These are phyloP conservation scores for Solanum chmielewskii DNA, from an alignment of 257 asterid species.

Conservation along the genomic window DNA sequence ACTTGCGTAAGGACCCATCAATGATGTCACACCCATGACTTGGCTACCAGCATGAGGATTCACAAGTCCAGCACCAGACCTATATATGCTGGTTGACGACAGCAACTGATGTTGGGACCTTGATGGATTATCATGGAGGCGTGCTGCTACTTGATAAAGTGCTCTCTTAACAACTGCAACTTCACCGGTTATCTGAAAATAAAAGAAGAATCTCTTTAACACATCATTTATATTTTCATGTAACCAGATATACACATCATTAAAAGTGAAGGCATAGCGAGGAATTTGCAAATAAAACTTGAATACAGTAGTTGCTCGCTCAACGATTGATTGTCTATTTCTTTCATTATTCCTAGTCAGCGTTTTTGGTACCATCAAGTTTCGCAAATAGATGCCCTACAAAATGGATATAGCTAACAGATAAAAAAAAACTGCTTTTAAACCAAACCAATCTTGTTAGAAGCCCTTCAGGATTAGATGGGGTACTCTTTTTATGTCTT, in stretches of 20 bases:
- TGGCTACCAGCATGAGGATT: constrained; percentile 42
- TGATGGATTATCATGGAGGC: constrained; percentile 77
- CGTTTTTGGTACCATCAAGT: background rate
- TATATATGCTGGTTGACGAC: constrained; percentile 56
- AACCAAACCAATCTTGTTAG: background rate
- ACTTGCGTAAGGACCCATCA: constrained; percentile 57
- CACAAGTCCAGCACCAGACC: constrained; percentile 51
- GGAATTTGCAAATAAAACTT: background rate
- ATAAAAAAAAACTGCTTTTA: background rate
- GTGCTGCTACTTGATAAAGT: constrained; percentile 58
- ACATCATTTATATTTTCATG: background rate
- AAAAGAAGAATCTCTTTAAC: background rate
- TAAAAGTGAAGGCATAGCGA: background rate
- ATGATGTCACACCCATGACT: constrained; percentile 22
- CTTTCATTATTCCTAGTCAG: background rate
- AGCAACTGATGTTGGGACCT: constrained; percentile 65
- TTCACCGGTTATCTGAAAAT: constrained; percentile 68
- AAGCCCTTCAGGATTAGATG: background rate
- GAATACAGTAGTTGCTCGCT: background rate
- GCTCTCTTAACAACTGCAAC: constrained; percentile 46
- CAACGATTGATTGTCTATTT: background rate
- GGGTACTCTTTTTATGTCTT: background rate
- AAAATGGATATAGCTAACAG: background rate
- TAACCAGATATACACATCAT: constrained; percentile 3
- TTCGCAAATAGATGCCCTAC: background rate